These are phyloP conservation scores for Starmerella roubikii DNA, from an alignment of 805 yeast genomes.

Conservation along the genomic window DNA sequence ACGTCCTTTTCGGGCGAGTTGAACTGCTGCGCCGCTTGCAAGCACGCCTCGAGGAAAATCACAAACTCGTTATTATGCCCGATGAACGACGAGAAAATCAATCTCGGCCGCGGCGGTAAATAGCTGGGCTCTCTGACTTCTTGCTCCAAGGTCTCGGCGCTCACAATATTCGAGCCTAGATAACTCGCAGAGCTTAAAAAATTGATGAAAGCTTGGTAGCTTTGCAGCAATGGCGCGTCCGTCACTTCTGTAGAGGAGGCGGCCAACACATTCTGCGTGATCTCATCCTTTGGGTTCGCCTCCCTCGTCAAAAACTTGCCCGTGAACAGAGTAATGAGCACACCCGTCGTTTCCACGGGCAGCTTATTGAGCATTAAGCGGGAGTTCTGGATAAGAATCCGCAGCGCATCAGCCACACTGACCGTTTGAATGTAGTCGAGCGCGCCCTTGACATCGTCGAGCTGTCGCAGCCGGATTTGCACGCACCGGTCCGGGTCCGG, in stretches of 20 bases:
- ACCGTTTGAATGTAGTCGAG: slow-evolving; percentile 54
- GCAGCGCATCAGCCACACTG: slow-evolving; percentile 59
- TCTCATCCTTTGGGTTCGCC: background rate
- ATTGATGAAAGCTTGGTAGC: slow-evolving; percentile 44
- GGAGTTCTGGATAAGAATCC: slow-evolving; percentile 56
- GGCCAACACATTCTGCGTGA: background rate
- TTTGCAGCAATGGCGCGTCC: slow-evolving; percentile 30
- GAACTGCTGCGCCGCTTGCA: slow-evolving; percentile 60
- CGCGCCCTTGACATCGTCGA: slow-evolving; percentile 46
- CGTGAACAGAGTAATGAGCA: slow-evolving; percentile 77
- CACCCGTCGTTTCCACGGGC: slow-evolving; percentile 71
- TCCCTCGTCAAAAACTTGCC: slow-evolving; percentile 41
- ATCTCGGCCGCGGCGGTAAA: slow-evolving; percentile 79
- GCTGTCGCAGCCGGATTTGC: slow-evolving; percentile 54
- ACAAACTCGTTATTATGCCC: slow-evolving; percentile 79
- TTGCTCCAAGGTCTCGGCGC: slow-evolving; percentile 13
- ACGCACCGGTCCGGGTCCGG: slow-evolving; percentile 66
- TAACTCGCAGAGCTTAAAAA: slow-evolving; percentile 30
- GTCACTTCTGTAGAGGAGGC: background rate
- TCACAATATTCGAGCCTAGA: slow-evolving; percentile 15
- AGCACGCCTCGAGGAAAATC: slow-evolving; percentile 80
- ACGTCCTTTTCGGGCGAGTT: slow-evolving; percentile 61
- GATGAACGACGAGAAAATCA: slow-evolving; percentile 78
- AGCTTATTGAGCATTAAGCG: slow-evolving; percentile 47
- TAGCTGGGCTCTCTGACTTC: slow-evolving; percentile 31